phyloP scores from a whole-genome alignment of 2,329 filamentous ascomycete genomes.

The Colletotrichum sp. region DNA sequence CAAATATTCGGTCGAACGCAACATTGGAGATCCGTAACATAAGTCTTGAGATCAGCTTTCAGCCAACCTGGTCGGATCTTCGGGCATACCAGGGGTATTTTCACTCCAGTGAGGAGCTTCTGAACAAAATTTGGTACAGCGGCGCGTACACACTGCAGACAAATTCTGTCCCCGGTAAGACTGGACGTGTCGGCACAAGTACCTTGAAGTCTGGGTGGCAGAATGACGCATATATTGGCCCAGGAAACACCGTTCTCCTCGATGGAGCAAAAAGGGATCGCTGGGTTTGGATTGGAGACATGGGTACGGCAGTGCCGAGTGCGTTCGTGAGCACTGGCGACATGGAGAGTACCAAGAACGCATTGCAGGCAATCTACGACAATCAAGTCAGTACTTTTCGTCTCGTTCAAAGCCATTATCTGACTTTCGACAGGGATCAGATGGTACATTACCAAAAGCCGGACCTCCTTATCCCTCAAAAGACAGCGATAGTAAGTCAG shows the following conservation, averaged over 20 bases:
- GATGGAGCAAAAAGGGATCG: background rate
- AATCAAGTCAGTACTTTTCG: background rate
- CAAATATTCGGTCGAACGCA: background rate
- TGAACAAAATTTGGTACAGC: background rate
- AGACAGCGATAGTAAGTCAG: background rate
- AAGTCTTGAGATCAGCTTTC: background rate
- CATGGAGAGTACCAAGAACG: background rate
- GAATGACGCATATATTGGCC: background rate
- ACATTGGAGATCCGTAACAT: background rate
- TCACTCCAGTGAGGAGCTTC: background rate
- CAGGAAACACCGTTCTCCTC: background rate
- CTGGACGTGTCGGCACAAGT: background rate
- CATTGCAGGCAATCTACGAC: background rate
- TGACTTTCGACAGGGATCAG: slow-evolving; percentile 3
- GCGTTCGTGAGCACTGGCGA: background rate
- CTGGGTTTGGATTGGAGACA: background rate
- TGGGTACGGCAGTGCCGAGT: background rate
- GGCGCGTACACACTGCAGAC: background rate
- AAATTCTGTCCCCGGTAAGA: background rate
- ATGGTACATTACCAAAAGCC: slow-evolving; percentile 53
- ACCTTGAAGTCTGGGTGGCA: background rate
- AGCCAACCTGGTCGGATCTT: background rate
- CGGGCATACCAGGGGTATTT: background rate
- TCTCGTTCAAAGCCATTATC: background rate
- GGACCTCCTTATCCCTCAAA: slow-evolving; percentile 41